A percentile compares a stretch with the other conserved stretches of the same genome.
Conservation (phyloP, 1,284 basidiomycete genomes). For the Fomitopsis pinicola region DNA sequence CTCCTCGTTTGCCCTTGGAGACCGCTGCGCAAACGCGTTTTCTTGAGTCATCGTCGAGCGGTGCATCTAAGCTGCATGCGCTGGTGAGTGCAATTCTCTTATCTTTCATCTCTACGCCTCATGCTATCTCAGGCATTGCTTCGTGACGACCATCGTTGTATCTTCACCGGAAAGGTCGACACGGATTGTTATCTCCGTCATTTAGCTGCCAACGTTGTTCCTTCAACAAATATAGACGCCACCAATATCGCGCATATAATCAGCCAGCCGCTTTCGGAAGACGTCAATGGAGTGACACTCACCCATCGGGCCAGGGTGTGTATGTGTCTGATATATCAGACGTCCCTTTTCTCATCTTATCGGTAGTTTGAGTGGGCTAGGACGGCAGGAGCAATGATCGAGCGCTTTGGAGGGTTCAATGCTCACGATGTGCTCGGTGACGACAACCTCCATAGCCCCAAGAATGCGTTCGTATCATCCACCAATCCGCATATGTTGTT, state of each 20-base stretch:
- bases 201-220: background rate
- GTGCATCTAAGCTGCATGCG: conserved; percentile 3
- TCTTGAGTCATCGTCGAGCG: conserved; percentile 1
- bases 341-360: too few species aligned
- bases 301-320: conserved; percentile 1
- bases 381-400: conserved; percentile 2
- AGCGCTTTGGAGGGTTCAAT: background rate
- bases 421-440: conserved; percentile 2
- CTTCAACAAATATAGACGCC: too few species aligned
- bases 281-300: background rate
- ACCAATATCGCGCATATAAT: conserved; percentile 11
- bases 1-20: conserved; percentile 4
- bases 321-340: background rate
- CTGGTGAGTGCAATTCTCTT: background rate
- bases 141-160: background rate
- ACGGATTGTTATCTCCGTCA: background rate
- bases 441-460: conserved; percentile 7
- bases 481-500: background rate
- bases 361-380: background rate
- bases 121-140: background rate
- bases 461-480: conserved; percentile 10
- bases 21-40: background rate
- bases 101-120: too few species aligned
- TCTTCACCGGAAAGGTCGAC: background rate
- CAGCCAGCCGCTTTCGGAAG: background rate